Percentiles rank a stretch among this genome's conserved stretches.
Evolutionary conservation across 768 basidiomycete species (phyloP).

Genomic region (Mycena vitilis): DNA sequence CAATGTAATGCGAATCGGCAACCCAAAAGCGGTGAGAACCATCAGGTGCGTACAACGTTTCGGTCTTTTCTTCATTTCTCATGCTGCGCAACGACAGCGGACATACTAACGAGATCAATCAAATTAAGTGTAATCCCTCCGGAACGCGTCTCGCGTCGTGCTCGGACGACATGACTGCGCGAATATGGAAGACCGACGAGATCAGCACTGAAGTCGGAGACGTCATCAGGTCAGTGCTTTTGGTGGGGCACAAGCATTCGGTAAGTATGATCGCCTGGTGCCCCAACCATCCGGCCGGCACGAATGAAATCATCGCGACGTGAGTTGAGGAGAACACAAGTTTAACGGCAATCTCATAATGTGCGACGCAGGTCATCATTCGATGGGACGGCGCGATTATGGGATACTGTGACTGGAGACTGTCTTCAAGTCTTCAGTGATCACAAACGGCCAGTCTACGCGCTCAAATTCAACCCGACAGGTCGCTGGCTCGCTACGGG

Average conservation of each 20-base stretch:
- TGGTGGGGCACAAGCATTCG: conserved; percentile 74
- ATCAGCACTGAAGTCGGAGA: conserved; percentile 48
- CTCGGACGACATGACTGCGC: conserved; percentile 83
- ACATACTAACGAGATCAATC: conserved; percentile 82
- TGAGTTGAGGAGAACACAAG: conserved; percentile 47
- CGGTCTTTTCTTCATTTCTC: conserved; percentile 1
- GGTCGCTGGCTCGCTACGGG: conserved; percentile 81
- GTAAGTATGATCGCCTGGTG: conserved; percentile 81
- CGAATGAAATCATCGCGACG: conserved; percentile 79
- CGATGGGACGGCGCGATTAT: conserved; percentile 82
- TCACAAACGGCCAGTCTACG: conserved; percentile 79
- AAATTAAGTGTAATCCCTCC: conserved; percentile 76
- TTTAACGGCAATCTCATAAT: conserved; percentile 13
- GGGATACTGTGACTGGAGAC: conserved; percentile 83
- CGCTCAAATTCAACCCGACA: conserved; percentile 80
- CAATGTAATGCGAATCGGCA: conserved; percentile 68
- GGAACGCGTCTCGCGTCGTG: conserved; percentile 80
- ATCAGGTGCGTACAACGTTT: conserved; percentile 60
- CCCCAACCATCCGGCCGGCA: conserved; percentile 57
- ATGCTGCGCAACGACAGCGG: conserved; percentile 58
- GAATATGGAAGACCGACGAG: conserved; percentile 77
- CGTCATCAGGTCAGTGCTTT: conserved; percentile 53
- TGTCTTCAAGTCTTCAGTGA: conserved; percentile 80
- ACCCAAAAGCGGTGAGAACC: conserved; percentile 66
- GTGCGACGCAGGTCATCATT: conserved; percentile 71